phyloP scores from a whole-genome alignment of 169 alveolate genomes.

The Sarcocystis neurona region DNA sequence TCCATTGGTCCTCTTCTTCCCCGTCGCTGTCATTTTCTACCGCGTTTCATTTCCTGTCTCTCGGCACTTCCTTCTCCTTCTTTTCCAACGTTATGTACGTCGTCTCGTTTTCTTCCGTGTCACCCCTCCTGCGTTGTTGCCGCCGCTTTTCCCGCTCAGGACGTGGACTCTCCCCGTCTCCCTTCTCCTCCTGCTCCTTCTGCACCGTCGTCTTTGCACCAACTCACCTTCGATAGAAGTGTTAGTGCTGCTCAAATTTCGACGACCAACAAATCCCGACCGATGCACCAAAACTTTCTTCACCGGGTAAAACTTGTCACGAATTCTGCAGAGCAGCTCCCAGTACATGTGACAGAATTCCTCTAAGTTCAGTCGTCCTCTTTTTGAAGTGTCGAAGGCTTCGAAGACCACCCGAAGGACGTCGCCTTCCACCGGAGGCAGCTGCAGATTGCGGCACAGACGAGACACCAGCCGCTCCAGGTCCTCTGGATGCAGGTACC shows the following conservation, averaged over 20 bases:
- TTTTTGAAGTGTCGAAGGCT: conserved; percentile 30
- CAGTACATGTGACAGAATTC: conserved; percentile 67
- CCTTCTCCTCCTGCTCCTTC: background rate
- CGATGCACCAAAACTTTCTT: conserved; percentile 66
- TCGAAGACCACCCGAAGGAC: conserved; percentile 28
- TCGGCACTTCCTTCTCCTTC: too few relatives aligned
- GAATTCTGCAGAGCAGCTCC: conserved; percentile 68
- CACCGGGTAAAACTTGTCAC: conserved; percentile 74
- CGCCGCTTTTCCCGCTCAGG: too few relatives aligned
- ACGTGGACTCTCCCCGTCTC: too few relatives aligned
- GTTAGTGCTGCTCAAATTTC: conserved; percentile 14
- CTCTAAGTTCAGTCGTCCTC: conserved; percentile 62
- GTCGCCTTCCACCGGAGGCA: conserved; percentile 71
- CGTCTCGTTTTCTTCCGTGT: too few relatives aligned
- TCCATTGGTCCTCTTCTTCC: too few relatives aligned
- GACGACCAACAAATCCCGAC: conserved; percentile 68
- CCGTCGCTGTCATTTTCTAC: too few relatives aligned
- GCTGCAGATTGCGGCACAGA: conserved; percentile 67
- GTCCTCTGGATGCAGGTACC: conserved; percentile 52
- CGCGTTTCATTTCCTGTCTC: too few relatives aligned
- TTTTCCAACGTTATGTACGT: too few relatives aligned
- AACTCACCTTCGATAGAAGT: conserved; percentile 32
- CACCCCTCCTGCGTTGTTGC: too few relatives aligned
- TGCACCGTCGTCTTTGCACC: background rate
- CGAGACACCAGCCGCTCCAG: conserved; percentile 60